phyloP scores from a whole-genome alignment of 1,284 basidiomycete species.

The Garcileccinum viscosum region DNA sequence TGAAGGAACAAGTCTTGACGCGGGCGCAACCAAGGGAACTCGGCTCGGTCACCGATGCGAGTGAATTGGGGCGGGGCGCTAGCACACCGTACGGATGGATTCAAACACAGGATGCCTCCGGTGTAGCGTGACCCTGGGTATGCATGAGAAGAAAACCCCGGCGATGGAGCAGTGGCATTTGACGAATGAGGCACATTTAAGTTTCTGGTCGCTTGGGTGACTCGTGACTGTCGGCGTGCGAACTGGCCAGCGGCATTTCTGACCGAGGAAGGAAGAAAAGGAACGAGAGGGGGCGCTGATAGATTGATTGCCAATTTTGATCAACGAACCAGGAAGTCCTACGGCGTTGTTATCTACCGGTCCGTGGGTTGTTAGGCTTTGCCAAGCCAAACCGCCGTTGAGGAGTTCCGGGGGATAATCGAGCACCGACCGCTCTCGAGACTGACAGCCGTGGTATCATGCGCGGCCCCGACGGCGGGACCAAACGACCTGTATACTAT shows the following conservation, averaged over 20 bases:
- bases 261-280: conserved; percentile 3
- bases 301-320: conserved; percentile 4
- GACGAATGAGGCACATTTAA: conserved; percentile 11
- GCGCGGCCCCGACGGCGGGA: neutral
- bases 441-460: neutral
- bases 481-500: neutral
- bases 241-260: conserved; percentile 11
- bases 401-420: neutral
- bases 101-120: neutral
- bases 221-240: conserved; percentile 20
- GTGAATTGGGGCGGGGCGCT: neutral
- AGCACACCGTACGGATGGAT: neutral
- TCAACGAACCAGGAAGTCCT: neutral
- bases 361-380: neutral
- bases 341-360: conserved; percentile 8
- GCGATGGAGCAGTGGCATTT: neutral
- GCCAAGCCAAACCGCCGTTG: neutral
- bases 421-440: neutral
- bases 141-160: conserved; percentile 4
- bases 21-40: neutral
- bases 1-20: neutral
- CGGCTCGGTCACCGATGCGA: conserved; percentile 1
- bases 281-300: neutral
- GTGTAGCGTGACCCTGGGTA: conserved; percentile 12
- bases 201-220: conserved; percentile 8